Percentiles rank a stretch among this genome's conserved stretches.
Conservation (phyloP, 2,329 filamentous ascomycete genomes). For the Diaporthe vaccinii region DNA sequence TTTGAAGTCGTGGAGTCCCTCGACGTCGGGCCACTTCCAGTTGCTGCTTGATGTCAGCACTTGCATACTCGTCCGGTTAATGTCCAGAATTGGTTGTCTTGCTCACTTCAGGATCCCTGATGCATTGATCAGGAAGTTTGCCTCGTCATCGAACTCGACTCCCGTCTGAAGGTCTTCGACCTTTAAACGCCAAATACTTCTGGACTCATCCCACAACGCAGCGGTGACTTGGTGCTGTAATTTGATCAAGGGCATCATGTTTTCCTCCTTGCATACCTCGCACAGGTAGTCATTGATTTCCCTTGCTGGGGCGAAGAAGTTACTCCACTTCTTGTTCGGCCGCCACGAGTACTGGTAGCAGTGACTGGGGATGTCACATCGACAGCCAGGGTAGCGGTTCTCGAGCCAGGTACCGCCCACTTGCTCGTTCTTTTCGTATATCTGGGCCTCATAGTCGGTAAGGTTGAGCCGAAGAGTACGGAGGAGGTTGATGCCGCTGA, state of each 20-base stretch:
- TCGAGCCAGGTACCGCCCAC: slow-evolving; percentile 72
- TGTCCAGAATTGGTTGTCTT: background rate
- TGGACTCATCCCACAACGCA: slow-evolving; percentile 60
- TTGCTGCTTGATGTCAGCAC: slow-evolving; percentile 51
- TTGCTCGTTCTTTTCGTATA: slow-evolving; percentile 70
- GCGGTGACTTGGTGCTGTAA: slow-evolving; percentile 57
- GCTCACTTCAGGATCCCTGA: slow-evolving; percentile 67
- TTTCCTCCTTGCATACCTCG: slow-evolving; percentile 61
- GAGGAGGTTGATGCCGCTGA: slow-evolving; percentile 60
- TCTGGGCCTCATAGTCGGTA: slow-evolving; percentile 58
- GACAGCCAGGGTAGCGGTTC: slow-evolving; percentile 70
- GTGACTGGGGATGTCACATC: slow-evolving; percentile 70
- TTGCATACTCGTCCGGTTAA: slow-evolving; percentile 31
- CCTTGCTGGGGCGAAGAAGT: slow-evolving; percentile 66
- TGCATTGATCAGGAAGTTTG: slow-evolving; percentile 64
- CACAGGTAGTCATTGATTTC: slow-evolving; percentile 71
- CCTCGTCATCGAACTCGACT: slow-evolving; percentile 58
- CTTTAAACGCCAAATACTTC: slow-evolving; percentile 58
- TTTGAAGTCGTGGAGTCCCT: slow-evolving; percentile 59
- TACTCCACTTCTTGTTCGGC: slow-evolving; percentile 70
- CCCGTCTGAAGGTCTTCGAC: slow-evolving; percentile 56
- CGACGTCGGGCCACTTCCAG: slow-evolving; percentile 66
- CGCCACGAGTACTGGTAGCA: slow-evolving; percentile 75
- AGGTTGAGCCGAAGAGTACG: slow-evolving; percentile 60
- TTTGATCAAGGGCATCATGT: slow-evolving; percentile 59